Evolutionary conservation across 2,329 filamentous ascomycete species (phyloP).

Genomic region (Aspergillus melleus): DNA sequence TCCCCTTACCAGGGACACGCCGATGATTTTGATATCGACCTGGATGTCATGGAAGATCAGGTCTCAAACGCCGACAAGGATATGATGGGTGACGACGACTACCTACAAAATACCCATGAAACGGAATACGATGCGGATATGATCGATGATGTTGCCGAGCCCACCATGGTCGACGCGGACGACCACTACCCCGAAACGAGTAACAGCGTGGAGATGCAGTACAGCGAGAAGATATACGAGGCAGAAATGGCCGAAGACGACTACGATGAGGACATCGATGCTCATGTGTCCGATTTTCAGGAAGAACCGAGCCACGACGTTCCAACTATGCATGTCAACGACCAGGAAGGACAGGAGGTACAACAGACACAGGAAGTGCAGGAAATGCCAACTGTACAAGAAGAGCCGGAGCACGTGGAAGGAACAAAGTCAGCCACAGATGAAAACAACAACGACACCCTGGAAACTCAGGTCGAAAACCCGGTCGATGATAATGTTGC

Average conservation of each 20-base stretch:
- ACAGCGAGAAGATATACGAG: constrained; percentile 34
- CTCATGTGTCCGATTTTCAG: constrained; percentile 24
- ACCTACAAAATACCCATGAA: constrained; percentile 29
- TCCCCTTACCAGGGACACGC: constrained; percentile 42
- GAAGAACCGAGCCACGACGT: constrained; percentile 9
- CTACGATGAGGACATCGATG: constrained; percentile 36
- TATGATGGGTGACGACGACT: constrained; percentile 44
- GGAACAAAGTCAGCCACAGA: neutral
- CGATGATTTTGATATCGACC: constrained; percentile 60
- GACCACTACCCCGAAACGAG: constrained; percentile 27
- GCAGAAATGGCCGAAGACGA: constrained; percentile 44
- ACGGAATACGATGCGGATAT: constrained; percentile 48
- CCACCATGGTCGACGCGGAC: constrained; percentile 39
- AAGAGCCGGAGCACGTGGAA: neutral
- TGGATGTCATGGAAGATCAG: constrained; percentile 58
- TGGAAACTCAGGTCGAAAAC: neutral
- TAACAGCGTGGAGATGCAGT: constrained; percentile 32
- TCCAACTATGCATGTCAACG: constrained; percentile 8
- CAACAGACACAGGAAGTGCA: neutral
- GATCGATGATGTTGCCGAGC: constrained; percentile 45
- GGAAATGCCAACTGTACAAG: neutral
- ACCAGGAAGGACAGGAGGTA: constrained; percentile 5
- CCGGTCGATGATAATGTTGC: constrained; percentile 5
- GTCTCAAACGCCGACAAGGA: constrained; percentile 57
- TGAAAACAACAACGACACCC: neutral